Evolutionary conservation across 2,329 filamentous ascomycete genomes (phyloP).

Genomic region (Trichoderma sp.): DNA sequence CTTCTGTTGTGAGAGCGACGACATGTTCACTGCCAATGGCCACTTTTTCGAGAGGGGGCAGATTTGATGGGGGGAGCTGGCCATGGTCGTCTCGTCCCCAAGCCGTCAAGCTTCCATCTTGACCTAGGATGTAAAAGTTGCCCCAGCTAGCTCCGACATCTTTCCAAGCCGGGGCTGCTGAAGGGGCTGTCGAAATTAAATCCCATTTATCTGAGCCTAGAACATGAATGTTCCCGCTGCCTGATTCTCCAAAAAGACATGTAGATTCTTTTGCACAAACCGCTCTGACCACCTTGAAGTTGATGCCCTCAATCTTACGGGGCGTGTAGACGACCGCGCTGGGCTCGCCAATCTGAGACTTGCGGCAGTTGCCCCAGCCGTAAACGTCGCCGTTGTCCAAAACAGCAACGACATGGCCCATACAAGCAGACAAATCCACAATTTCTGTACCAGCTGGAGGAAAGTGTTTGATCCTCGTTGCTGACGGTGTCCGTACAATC

Average conservation of each 20-base stretch:
- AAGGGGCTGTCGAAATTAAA: constrained; percentile 57
- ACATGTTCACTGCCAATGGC: constrained; percentile 87
- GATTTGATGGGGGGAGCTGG: constrained; percentile 64
- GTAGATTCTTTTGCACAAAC: constrained; percentile 87
- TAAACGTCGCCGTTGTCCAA: constrained; percentile 74
- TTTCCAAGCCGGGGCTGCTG: constrained; percentile 55
- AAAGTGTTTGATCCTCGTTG: constrained; percentile 57
- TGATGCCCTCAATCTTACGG: constrained; percentile 54
- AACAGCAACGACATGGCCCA: constrained; percentile 74
- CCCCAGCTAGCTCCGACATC: constrained; percentile 80
- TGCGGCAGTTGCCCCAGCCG: constrained; percentile 85
- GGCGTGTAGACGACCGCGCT: constrained; percentile 56
- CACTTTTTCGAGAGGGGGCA: constrained; percentile 62
- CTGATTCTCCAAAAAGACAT: constrained; percentile 59
- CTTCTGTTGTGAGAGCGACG: constrained; percentile 65
- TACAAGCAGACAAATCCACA: constrained; percentile 65
- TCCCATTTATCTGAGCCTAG: constrained; percentile 76
- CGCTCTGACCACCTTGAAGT: constrained; percentile 64
- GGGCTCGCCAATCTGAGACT: constrained; percentile 74
- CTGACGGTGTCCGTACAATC: constrained; percentile 47
- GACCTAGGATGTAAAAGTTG: constrained; percentile 67
- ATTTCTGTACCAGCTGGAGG: constrained; percentile 60
- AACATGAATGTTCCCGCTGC: constrained; percentile 59
- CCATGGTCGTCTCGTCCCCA: constrained; percentile 89
- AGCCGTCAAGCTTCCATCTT: constrained; percentile 59